Conservation (phyloP, 805 yeast genomes). For the Jamesozyma piceae region DNA sequence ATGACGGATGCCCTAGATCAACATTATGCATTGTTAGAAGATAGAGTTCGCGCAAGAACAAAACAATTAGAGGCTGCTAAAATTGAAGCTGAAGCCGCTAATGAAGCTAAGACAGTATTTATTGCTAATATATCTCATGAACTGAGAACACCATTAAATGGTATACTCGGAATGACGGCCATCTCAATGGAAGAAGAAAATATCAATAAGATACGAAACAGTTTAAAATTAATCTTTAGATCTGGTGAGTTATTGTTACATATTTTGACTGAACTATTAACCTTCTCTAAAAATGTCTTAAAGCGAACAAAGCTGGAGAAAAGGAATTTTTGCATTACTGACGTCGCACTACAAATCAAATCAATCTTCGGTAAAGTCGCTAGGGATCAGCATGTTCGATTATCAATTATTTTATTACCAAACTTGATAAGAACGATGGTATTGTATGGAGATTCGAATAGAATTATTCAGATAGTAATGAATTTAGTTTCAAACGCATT, state of each 20-base stretch:
- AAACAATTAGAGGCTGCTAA: slow-evolving; percentile 82
- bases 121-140: slow-evolving; percentile 92
- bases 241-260: slow-evolving; percentile 87
- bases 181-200: slow-evolving; percentile 85
- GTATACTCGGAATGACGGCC: slow-evolving; percentile 91
- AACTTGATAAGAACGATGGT: slow-evolving; percentile 51
- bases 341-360: slow-evolving; percentile 74
- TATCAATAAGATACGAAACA: slow-evolving; percentile 54
- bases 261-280: slow-evolving; percentile 79
- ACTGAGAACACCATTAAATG: slow-evolving; percentile 89
- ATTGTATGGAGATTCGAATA: slow-evolving; percentile 77
- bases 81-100: slow-evolving; percentile 85
- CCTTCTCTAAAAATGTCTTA: slow-evolving; percentile 82
- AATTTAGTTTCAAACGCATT: slow-evolving; percentile 83
- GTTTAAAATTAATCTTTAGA: slow-evolving; percentile 73
- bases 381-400: slow-evolving; percentile 61
- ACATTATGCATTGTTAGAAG: slow-evolving; percentile 80
- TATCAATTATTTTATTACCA: slow-evolving; percentile 57
- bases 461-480: slow-evolving; percentile 87
- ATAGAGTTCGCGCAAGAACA: slow-evolving; percentile 77
- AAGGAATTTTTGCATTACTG: slow-evolving; percentile 68
- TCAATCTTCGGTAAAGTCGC: slow-evolving; percentile 81
- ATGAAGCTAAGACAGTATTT: slow-evolving; percentile 91
- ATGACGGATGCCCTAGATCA: slow-evolving; percentile 83
- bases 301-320: slow-evolving; percentile 77